phyloP scores from a whole-genome alignment of 1,139 yeast species.

The Taiozyma sp. region DNA sequence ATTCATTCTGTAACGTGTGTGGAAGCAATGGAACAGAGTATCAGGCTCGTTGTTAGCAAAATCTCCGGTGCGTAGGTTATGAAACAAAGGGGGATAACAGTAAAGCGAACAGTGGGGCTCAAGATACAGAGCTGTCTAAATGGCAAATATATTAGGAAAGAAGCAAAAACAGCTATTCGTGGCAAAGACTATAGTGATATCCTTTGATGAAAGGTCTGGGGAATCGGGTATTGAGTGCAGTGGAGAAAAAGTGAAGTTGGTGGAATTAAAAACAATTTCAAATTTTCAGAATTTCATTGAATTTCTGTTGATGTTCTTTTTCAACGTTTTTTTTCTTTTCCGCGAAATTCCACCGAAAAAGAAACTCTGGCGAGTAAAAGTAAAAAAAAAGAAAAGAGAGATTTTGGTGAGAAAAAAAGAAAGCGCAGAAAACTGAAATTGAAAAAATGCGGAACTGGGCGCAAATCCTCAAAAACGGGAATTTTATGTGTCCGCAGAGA shows the following conservation, averaged over 20 bases:
- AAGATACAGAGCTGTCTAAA: neutral
- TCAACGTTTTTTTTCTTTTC: neutral
- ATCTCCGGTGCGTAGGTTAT: neutral
- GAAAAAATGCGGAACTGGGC: neutral
- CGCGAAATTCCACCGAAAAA: neutral
- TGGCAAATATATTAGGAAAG: neutral
- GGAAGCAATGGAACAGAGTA: neutral
- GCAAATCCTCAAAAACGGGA: neutral
- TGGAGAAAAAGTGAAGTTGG: neutral
- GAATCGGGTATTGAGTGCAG: too few relatives aligned
- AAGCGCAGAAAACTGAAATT: neutral
- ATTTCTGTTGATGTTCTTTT: neutral
- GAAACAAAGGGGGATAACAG: neutral
- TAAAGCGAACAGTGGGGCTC: neutral
- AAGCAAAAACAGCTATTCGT: neutral
- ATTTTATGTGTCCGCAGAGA: neutral
- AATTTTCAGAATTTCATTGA: neutral
- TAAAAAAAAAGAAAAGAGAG: neutral
- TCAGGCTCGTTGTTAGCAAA: neutral
- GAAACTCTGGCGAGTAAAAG: neutral
- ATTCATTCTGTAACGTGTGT: constrained; percentile 16
- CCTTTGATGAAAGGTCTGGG: neutral
- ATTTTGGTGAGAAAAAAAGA: neutral
- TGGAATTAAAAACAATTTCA: neutral
- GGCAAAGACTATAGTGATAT: neutral